A percentile compares a stretch with the other conserved stretches of the same genome.
phyloP scores from a whole-genome alignment of 495 filamentous ascomycete species.

The Glarea lozoyensis region DNA sequence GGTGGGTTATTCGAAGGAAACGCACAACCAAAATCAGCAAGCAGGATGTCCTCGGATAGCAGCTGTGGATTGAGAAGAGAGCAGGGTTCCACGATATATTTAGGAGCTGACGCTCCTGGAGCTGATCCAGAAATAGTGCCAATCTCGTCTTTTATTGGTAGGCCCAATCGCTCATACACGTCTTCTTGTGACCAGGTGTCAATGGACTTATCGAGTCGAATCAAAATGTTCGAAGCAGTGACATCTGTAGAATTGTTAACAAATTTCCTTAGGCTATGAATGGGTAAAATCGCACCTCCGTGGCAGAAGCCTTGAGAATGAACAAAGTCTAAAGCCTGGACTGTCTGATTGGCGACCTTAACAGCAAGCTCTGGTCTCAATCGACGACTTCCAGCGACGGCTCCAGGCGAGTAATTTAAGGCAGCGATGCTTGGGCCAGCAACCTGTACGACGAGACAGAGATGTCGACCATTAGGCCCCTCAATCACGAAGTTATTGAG shows the following conservation, averaged over 20 bases:
- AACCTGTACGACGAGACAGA: constrained; percentile 24
- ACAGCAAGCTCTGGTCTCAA: constrained; percentile 6
- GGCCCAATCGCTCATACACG: neutral
- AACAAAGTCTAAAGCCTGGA: constrained; percentile 6
- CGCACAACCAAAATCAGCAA: constrained; percentile 1
- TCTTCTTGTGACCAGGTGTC: constrained; percentile 2
- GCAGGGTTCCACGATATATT: constrained; percentile 1
- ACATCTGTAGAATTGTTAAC: constrained; percentile 2
- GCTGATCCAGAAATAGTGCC: constrained; percentile 1
- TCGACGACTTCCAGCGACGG: constrained; percentile 1
- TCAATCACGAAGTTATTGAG: constrained; percentile 27
- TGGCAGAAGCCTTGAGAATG: constrained; percentile 2
- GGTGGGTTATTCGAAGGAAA: neutral
- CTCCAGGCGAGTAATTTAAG: constrained; percentile 10
- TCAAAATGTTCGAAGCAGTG: constrained; percentile 1
- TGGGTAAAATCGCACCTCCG: constrained; percentile 1
- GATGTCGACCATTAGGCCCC: constrained; percentile 31
- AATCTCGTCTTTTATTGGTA: neutral
- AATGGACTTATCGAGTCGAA: constrained; percentile 1
- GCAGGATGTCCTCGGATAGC: constrained; percentile 1
- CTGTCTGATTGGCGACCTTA: constrained; percentile 6
- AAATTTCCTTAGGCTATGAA: neutral
- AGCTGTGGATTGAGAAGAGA: neutral
- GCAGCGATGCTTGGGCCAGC: constrained; percentile 9
- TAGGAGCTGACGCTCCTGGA: neutral